Percentiles rank a stretch among this genome's conserved stretches.
phyloP scores from a whole-genome alignment of 108 stramenopile genomes.

The Cyclostephanos tholiformis region DNA sequence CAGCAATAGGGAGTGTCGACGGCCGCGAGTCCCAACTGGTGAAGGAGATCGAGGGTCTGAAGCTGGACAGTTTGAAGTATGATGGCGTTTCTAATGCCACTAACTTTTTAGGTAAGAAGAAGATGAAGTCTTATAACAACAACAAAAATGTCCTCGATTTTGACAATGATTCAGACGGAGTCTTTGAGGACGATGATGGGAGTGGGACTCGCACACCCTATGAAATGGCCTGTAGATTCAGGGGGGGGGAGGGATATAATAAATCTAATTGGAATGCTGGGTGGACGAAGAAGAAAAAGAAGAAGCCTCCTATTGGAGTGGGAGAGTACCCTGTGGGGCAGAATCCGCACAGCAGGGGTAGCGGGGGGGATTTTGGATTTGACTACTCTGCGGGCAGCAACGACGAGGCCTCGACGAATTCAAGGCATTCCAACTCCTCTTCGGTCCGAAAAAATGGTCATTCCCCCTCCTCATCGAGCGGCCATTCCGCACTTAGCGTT shows the following conservation, averaged over 20 bases:
- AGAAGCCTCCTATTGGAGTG: neutral
- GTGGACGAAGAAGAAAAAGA: conserved; percentile 9
- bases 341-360: neutral
- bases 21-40: neutral
- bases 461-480: neutral
- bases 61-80: neutral
- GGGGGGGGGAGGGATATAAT: neutral
- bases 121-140: neutral
- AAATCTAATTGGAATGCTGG: conserved; percentile 10
- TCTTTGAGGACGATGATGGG: conserved; percentile 36
- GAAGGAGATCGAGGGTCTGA: conserved; percentile 3
- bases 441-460: neutral
- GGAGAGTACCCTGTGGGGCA: neutral
- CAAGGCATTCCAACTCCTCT: neutral
- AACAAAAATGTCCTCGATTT: conserved; percentile 20
- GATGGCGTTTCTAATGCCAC: neutral
- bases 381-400: neutral
- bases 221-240: neutral
- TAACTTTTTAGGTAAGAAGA: conserved; percentile 2
- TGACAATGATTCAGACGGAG: conserved; percentile 31
- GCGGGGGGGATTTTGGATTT: neutral
- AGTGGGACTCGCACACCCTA: neutral
- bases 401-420: conserved; percentile 6
- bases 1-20: neutral
- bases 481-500: neutral